These are phyloP conservation scores for Paraphaeosphaeria minitans DNA, from an alignment of 2,329 filamentous ascomycete genomes.

Conservation along the genomic window DNA sequence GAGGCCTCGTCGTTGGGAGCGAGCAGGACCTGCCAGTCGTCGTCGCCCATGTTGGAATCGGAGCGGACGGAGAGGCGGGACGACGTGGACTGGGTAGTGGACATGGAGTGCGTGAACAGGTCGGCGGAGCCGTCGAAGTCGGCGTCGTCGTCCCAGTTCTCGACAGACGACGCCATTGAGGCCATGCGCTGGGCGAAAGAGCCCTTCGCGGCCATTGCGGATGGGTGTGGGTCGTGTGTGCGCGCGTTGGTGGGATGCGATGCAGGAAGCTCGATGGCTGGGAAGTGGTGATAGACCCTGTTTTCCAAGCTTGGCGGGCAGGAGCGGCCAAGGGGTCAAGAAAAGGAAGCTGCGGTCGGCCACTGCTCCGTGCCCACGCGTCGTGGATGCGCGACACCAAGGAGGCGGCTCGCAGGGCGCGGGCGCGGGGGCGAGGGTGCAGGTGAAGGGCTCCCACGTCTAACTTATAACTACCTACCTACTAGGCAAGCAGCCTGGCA, in stretches of 20 bases:
- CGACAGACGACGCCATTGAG: conserved; percentile 67
- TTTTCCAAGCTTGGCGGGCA: conserved; percentile 9
- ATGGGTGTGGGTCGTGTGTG: conserved; percentile 25
- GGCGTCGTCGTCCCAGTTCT: conserved; percentile 66
- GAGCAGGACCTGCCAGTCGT: conserved; percentile 86
- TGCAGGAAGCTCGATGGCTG: conserved; percentile 22
- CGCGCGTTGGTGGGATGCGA: conserved; percentile 15
- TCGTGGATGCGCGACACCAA: not conserved
- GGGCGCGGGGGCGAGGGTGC: not conserved
- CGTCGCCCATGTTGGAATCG: conserved; percentile 75
- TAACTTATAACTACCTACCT: too few species aligned
- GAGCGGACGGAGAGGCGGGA: conserved; percentile 84
- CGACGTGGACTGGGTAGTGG: conserved; percentile 75
- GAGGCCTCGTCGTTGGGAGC: conserved; percentile 84
- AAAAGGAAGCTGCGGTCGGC: not conserved
- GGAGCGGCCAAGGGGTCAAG: conserved; percentile 1
- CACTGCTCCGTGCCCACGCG: not conserved
- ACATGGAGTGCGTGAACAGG: conserved; percentile 72
- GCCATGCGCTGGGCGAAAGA: conserved; percentile 47
- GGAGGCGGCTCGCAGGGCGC: not conserved
- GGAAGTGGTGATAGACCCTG: conserved; percentile 14
- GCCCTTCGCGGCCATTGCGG: conserved; percentile 40
- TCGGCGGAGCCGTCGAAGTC: conserved; percentile 63
- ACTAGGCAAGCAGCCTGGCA: conserved; percentile 5
- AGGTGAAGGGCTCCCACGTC: not conserved